Percentiles rank a stretch among this genome's conserved stretches.
These are phyloP conservation scores for Magnusiomyces fungicola DNA, from an alignment of 1,139 yeast genomes.

Conservation along the genomic window DNA sequence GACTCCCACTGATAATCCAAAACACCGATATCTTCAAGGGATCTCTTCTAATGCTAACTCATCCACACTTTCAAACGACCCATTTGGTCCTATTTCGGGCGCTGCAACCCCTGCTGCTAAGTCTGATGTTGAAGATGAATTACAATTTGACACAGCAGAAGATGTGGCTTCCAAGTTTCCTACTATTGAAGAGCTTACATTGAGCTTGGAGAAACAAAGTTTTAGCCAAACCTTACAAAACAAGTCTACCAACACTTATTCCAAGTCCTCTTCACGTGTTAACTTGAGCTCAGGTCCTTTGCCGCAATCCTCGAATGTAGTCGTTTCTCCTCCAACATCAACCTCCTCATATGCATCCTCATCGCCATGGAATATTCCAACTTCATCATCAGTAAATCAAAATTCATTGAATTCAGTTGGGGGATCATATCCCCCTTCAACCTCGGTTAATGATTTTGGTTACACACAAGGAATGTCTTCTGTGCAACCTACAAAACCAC, in stretches of 20 bases:
- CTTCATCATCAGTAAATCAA: neutral
- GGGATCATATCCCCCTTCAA: neutral
- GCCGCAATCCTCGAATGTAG: neutral
- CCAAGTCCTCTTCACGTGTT: neutral
- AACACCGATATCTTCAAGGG: neutral
- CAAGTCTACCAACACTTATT: slow-evolving; percentile 7
- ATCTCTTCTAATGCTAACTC: neutral
- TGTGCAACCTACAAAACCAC: neutral
- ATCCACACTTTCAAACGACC: neutral
- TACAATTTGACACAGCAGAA: slow-evolving; percentile 18
- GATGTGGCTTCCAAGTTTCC: slow-evolving; percentile 28
- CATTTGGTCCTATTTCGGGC: too few relatives aligned
- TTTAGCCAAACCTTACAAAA: slow-evolving; percentile 16
- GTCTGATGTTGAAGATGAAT: neutral
- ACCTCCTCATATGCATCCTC: neutral
- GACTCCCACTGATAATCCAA: slow-evolving; percentile 8
- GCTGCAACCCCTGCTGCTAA: too few relatives aligned
- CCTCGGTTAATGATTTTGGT: neutral
- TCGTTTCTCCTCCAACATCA: neutral
- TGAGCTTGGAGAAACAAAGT: slow-evolving; percentile 21
- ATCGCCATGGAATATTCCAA: neutral
- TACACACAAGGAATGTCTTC: slow-evolving; percentile 4
- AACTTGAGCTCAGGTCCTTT: neutral
- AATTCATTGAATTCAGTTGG: too few relatives aligned
- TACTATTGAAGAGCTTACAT: slow-evolving; percentile 31